These are phyloP conservation scores for Leccinum subtestaceum DNA, from an alignment of 768 basidiomycete species.

Conservation along the genomic window DNA sequence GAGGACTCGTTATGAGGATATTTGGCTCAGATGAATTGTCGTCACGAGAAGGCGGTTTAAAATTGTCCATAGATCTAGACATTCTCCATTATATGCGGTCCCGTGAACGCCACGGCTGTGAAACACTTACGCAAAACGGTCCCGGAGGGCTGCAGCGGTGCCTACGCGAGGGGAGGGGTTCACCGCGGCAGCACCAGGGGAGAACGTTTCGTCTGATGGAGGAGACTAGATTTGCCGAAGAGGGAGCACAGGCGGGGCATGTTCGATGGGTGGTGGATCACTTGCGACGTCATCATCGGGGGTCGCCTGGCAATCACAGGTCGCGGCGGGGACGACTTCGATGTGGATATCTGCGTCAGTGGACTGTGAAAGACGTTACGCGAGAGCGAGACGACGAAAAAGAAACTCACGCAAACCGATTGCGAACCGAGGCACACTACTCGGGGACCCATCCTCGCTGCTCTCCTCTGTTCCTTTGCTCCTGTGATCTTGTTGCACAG, in stretches of 20 bases:
- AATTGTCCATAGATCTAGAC: constrained; percentile 24
- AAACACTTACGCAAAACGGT: constrained; percentile 27
- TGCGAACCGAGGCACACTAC: constrained; percentile 43
- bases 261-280: constrained; percentile 17
- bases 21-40: constrained; percentile 23
- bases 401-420: constrained; percentile 48
- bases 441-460: constrained; percentile 13
- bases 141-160: constrained; percentile 40
- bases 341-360: background rate
- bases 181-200: background rate
- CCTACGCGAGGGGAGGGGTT: constrained; percentile 12
- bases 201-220: background rate
- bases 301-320: constrained; percentile 20
- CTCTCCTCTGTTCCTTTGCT: constrained; percentile 8
- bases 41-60: constrained; percentile 9
- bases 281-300: constrained; percentile 20
- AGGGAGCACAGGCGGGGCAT: constrained; percentile 13
- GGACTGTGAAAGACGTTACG: constrained; percentile 10
- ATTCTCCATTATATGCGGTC: background rate
- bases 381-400: background rate
- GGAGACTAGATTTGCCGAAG: constrained; percentile 16
- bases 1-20: constrained; percentile 25
- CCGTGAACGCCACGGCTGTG: background rate
- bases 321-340: constrained; percentile 14
- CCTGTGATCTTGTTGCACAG: background rate